phyloP scores from a whole-genome alignment of 164 flowering plant genomes.

The Houttuynia cordata region DNA sequence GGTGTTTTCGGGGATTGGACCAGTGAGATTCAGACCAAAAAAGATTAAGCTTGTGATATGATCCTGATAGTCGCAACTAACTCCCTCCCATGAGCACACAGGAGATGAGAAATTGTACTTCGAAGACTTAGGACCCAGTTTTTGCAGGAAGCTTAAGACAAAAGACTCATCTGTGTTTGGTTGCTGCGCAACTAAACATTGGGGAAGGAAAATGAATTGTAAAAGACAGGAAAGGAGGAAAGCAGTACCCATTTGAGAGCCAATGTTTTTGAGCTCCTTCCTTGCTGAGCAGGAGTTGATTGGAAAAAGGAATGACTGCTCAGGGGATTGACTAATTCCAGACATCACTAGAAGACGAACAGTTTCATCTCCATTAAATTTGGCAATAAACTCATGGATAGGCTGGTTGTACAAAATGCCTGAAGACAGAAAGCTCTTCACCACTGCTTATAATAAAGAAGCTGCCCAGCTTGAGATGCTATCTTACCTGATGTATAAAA shows the following conservation, averaged over 20 bases:
- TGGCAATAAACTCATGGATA: too few relatives aligned
- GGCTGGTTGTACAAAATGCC: too few relatives aligned
- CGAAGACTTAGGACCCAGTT: slow-evolving; percentile 44
- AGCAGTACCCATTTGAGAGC: slow-evolving; percentile 32
- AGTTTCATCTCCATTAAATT: too few relatives aligned
- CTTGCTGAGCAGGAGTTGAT: too few relatives aligned
- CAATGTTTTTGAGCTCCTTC: too few relatives aligned
- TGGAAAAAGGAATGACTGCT: too few relatives aligned
- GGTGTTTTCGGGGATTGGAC: slow-evolving; percentile 70
- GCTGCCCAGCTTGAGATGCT: too few relatives aligned
- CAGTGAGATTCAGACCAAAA: slow-evolving; percentile 60
- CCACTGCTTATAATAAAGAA: too few relatives aligned
- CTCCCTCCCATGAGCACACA: slow-evolving; percentile 64
- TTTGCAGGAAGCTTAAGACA: slow-evolving; percentile 50
- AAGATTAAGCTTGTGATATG: slow-evolving; percentile 30
- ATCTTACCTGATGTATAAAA: too few relatives aligned
- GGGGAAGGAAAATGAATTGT: slow-evolving; percentile 26
- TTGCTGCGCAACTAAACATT: slow-evolving; percentile 35
- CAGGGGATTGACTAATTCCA: too few relatives aligned
- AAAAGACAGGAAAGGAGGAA: slow-evolving; percentile 23
- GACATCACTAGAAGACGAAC: too few relatives aligned
- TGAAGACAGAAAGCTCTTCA: too few relatives aligned
- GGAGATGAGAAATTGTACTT: slow-evolving; percentile 39
- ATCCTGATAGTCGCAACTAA: slow-evolving; percentile 40
- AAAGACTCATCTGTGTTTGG: slow-evolving; percentile 75